Percentiles rank a stretch among this genome's conserved stretches.
Conservation (phyloP, 2,329 filamentous ascomycete genomes). For the Ophiostoma piceae region DNA sequence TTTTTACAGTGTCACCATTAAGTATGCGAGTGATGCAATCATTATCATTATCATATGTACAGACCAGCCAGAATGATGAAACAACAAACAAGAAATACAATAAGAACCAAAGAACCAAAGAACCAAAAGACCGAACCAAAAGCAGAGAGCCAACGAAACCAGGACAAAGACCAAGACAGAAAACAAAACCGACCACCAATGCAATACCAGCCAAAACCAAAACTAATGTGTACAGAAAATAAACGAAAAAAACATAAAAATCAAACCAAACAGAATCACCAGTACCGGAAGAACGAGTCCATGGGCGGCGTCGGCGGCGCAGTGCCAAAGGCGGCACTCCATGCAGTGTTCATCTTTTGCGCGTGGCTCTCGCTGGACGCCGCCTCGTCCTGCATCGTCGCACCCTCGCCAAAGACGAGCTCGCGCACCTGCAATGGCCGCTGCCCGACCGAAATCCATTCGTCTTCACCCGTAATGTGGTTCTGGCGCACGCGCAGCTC, state of each 20-base stretch:
- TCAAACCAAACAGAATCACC: background rate
- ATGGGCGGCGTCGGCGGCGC: constrained; percentile 10
- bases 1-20: background rate
- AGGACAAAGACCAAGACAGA: background rate
- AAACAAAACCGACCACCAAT: background rate
- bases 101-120: background rate
- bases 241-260: background rate
- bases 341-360: constrained; percentile 1
- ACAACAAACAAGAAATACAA: background rate
- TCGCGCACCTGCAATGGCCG: constrained; percentile 21
- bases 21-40: background rate
- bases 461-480: background rate
- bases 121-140: background rate
- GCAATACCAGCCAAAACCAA: background rate
- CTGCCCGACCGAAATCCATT: constrained; percentile 23
- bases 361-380: background rate
- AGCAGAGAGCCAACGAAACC: background rate
- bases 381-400: constrained; percentile 12
- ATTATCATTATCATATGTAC: constrained; percentile 14
- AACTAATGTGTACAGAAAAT: background rate
- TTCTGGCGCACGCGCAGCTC: constrained; percentile 16
- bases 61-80: background rate
- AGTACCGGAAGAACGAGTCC: constrained; percentile 8
- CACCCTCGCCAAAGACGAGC: constrained; percentile 21
- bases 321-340: background rate